A percentile compares a stretch with the other conserved stretches of the same genome.
These are phyloP conservation scores for Cytidiella melzeri DNA, from an alignment of 768 basidiomycete species.

Conservation along the genomic window DNA sequence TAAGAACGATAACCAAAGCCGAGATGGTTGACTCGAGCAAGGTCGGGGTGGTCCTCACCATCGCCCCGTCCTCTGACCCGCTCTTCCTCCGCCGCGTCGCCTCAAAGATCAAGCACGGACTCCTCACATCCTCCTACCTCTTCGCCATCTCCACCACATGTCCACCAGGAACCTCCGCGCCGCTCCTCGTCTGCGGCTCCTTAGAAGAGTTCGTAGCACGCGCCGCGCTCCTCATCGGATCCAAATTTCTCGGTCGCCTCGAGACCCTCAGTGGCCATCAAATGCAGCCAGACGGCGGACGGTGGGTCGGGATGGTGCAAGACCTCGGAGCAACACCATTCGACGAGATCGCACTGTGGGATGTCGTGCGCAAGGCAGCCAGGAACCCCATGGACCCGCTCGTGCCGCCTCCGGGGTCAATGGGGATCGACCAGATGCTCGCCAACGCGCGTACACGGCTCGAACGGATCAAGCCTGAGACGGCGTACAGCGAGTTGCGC, in stretches of 20 bases:
- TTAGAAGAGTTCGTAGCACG: conserved; percentile 54
- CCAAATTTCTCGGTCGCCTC: conserved; percentile 68
- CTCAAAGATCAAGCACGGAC: conserved; percentile 10
- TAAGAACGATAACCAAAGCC: conserved; percentile 46
- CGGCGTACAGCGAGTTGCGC: conserved; percentile 57
- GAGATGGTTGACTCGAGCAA: conserved; percentile 46
- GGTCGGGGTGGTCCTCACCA: conserved; percentile 54
- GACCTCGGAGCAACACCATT: conserved; percentile 49
- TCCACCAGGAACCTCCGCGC: conserved; percentile 15
- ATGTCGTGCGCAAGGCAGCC: conserved; percentile 60
- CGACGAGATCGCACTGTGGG: conserved; percentile 65
- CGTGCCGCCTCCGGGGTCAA: conserved; percentile 58
- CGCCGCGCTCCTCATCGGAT: conserved; percentile 54
- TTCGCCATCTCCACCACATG: conserved; percentile 51
- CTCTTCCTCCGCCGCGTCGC: conserved; percentile 54
- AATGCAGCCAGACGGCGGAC: conserved; percentile 22
- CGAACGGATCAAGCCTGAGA: conserved; percentile 51
- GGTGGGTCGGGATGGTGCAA: conserved; percentile 30
- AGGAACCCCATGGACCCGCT: conserved; percentile 55
- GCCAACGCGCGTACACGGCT: conserved; percentile 53
- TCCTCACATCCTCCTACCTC: conserved; percentile 31
- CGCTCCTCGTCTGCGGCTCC: conserved; percentile 55
- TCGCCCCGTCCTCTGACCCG: conserved; percentile 52
- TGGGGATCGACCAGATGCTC: conserved; percentile 52
- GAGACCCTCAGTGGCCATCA: not conserved